Percentiles rank a stretch among this genome's conserved stretches.
phyloP scores from a whole-genome alignment of 2,329 filamentous ascomycete species.

The Calonectria montana region DNA sequence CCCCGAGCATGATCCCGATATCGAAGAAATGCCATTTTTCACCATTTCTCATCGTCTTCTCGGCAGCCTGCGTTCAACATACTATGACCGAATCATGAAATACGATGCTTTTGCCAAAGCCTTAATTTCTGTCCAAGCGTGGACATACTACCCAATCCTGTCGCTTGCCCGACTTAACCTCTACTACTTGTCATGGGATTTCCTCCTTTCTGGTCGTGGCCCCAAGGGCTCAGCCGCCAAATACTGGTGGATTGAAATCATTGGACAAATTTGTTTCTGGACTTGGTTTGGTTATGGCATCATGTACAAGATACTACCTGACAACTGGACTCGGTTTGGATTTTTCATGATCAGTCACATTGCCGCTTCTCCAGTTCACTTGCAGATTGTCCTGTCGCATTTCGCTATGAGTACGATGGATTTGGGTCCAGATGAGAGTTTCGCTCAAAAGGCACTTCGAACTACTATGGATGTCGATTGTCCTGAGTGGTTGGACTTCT shows the following conservation, averaged over 20 bases:
- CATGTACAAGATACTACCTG: constrained; percentile 79
- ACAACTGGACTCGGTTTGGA: constrained; percentile 72
- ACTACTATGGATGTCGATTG: constrained; percentile 96
- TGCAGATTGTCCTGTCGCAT: constrained; percentile 91
- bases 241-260: constrained; percentile 84
- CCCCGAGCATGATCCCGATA: constrained; percentile 95
- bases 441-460: constrained; percentile 89
- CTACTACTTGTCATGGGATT: constrained; percentile 83
- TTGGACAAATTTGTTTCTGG: constrained; percentile 86
- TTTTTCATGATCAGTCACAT: constrained; percentile 83
- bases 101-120: constrained; percentile 81
- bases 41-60: constrained; percentile 87
- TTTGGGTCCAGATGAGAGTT: constrained; percentile 84
- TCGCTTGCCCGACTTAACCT: constrained; percentile 88
- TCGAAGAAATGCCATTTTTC: constrained; percentile 90
- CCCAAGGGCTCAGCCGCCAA: constrained; percentile 82
- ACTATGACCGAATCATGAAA: constrained; percentile 83
- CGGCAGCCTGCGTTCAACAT: constrained; percentile 78
- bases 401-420: constrained; percentile 94
- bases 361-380: constrained; percentile 82
- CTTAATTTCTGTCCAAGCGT: constrained; percentile 78
- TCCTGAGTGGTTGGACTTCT: constrained; percentile 86
- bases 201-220: constrained; percentile 76
- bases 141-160: constrained; percentile 85
- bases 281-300: constrained; percentile 85